A percentile compares a stretch with the other conserved stretches of the same genome.
Evolutionary conservation across 352 stramenopile genomes (phyloP).

Genomic region (Phytophthora rubi): DNA sequence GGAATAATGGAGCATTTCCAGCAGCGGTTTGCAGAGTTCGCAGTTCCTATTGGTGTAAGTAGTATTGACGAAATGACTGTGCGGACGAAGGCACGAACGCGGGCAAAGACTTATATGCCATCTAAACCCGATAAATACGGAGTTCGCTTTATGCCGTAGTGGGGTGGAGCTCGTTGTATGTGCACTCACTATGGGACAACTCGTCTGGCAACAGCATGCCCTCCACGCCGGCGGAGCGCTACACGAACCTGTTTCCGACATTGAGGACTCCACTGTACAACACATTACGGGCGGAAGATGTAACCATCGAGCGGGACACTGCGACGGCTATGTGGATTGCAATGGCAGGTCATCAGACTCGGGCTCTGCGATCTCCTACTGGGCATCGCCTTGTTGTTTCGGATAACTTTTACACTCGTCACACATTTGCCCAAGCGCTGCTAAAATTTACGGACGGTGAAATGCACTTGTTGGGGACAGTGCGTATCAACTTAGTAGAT

Average conservation of each 20-base stretch:
- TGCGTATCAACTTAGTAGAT: constrained; percentile 20
- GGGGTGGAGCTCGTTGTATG: not conserved
- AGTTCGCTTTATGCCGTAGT: constrained; percentile 14
- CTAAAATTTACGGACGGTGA: constrained; percentile 7
- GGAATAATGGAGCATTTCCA: constrained; percentile 3
- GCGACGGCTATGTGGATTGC: too few relatives aligned
- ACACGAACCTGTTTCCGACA: too few relatives aligned
- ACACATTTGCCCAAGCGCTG: too few relatives aligned
- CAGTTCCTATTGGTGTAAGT: constrained; percentile 5
- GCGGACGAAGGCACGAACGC: not conserved
- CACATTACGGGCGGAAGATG: too few relatives aligned
- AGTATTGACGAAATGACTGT: constrained; percentile 14
- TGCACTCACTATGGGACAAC: not conserved
- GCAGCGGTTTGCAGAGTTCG: constrained; percentile 1
- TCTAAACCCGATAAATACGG: constrained; percentile 12
- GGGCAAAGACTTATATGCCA: not conserved
- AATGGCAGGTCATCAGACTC: too few relatives aligned
- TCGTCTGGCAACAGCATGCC: too few relatives aligned
- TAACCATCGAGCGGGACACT: too few relatives aligned
- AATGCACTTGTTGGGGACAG: constrained; percentile 12
- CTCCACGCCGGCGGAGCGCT: too few relatives aligned
- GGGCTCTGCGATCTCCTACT: too few relatives aligned
- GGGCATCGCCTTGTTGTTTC: too few relatives aligned
- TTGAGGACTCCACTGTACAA: too few relatives aligned
- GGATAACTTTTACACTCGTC: too few relatives aligned